Conservation (phyloP, 2,329 filamentous ascomycete genomes). For the Albifimbria verrucaria region DNA sequence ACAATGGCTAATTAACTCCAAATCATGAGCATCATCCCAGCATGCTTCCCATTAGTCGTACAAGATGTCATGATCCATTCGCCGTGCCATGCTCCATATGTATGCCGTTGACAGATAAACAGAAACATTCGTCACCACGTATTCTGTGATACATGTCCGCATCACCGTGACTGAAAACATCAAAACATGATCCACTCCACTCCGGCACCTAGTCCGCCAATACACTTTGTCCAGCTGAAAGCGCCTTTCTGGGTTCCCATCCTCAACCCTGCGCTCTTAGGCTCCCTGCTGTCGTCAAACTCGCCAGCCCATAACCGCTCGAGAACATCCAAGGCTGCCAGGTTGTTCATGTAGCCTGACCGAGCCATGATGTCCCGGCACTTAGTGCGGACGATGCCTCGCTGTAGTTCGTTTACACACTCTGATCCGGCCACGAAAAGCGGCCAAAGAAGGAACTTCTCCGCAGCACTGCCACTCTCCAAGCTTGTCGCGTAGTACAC, state of each 20-base stretch:
- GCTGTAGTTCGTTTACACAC: slow-evolving; percentile 77
- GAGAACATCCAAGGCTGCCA: slow-evolving; percentile 78
- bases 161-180: slow-evolving; percentile 11
- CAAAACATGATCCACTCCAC: slow-evolving; percentile 68
- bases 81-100: not conserved
- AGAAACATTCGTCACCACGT: not conserved
- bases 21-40: not conserved
- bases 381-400: slow-evolving; percentile 72
- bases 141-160: slow-evolving; percentile 12
- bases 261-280: slow-evolving; percentile 25
- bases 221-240: slow-evolving; percentile 57
- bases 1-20: too few relatives aligned
- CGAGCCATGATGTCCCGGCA: slow-evolving; percentile 84
- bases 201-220: slow-evolving; percentile 53
- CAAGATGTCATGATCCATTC: not conserved
- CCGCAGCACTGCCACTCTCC: slow-evolving; percentile 65
- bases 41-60: not conserved
- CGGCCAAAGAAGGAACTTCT: slow-evolving; percentile 92
- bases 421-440: slow-evolving; percentile 88
- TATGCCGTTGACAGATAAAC: too few relatives aligned
- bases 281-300: slow-evolving; percentile 32
- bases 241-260: slow-evolving; percentile 42
- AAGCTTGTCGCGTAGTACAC: slow-evolving; percentile 81
- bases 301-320: slow-evolving; percentile 77
- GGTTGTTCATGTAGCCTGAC: slow-evolving; percentile 91